Percentiles rank a stretch among this genome's conserved stretches.
Conservation (phyloP, 768 basidiomycete species). For the Boletus insuetus region DNA sequence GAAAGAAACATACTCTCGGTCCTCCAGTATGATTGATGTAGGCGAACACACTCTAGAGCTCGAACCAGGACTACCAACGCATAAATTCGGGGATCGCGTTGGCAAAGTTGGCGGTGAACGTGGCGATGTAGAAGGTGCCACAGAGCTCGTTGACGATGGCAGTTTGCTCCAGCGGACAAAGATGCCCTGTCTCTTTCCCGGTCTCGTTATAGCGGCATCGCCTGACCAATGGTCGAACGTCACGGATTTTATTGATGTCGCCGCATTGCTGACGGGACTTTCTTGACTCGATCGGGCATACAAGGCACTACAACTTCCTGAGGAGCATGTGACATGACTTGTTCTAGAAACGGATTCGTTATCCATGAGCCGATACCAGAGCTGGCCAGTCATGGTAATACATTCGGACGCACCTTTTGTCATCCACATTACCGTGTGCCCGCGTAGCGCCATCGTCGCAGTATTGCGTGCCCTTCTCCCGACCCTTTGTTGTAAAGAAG, state of each 20-base stretch:
- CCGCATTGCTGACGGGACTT: not conserved
- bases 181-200: not conserved
- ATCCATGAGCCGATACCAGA: not conserved
- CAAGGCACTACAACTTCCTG: slow-evolving; percentile 4
- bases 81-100: not conserved
- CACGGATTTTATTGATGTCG: slow-evolving; percentile 3
- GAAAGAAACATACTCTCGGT: slow-evolving; percentile 25
- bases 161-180: not conserved
- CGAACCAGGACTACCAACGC: not conserved
- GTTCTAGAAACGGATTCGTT: not conserved
- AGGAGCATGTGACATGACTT: slow-evolving; percentile 12
- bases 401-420: slow-evolving; percentile 4
- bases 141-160: not conserved
- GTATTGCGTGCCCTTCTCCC: not conserved
- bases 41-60: not conserved
- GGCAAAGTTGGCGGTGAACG: not conserved
- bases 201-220: not conserved
- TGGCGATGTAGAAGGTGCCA: not conserved
- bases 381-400: not conserved
- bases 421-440: not conserved
- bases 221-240: not conserved
- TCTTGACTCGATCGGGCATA: not conserved
- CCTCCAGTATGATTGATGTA: slow-evolving; percentile 7
- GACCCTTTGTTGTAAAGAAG: slow-evolving; percentile 17
- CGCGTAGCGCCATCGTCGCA: not conserved